Conservation (phyloP, 768 basidiomycete genomes). For the Ramaria sp. region DNA sequence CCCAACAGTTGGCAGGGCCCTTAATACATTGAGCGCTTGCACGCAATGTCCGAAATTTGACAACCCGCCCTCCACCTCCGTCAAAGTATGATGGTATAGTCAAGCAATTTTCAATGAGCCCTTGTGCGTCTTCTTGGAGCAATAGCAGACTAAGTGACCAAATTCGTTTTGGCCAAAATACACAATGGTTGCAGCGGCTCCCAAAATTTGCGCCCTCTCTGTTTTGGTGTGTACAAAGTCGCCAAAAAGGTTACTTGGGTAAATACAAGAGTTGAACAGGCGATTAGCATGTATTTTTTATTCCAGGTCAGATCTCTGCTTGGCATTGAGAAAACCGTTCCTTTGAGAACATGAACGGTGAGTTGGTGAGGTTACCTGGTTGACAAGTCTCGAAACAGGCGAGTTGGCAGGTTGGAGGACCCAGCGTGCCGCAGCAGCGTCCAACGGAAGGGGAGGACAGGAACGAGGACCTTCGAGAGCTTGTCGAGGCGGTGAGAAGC, state of each 20-base stretch:
- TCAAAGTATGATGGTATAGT: constrained; percentile 1
- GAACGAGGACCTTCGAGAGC: too few relatives aligned
- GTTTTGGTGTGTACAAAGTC: constrained; percentile 3
- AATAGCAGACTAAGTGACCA: too few relatives aligned
- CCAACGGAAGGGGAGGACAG: too few relatives aligned
- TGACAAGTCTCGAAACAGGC: neutral
- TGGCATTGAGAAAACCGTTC: neutral
- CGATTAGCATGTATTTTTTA: neutral
- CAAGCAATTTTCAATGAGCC: neutral
- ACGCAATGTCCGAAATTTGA: neutral
- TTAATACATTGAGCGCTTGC: neutral
- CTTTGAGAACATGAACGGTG: neutral
- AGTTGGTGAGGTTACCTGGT: too few relatives aligned
- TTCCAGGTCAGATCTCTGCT: neutral
- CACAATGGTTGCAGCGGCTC: constrained; percentile 5
- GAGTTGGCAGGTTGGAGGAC: too few relatives aligned
- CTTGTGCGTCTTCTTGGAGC: too few relatives aligned
- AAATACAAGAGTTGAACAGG: neutral
- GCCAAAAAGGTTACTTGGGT: neutral
- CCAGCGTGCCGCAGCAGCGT: too few relatives aligned
- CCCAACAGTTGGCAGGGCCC: too few relatives aligned
- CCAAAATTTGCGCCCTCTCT: neutral
- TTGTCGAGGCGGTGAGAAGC: too few relatives aligned
- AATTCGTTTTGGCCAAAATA: neutral
- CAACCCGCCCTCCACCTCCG: constrained; percentile 1